These are phyloP conservation scores for Eucalyptus shirleyi DNA, from an alignment of 345 rosid genomes.

Conservation along the genomic window DNA sequence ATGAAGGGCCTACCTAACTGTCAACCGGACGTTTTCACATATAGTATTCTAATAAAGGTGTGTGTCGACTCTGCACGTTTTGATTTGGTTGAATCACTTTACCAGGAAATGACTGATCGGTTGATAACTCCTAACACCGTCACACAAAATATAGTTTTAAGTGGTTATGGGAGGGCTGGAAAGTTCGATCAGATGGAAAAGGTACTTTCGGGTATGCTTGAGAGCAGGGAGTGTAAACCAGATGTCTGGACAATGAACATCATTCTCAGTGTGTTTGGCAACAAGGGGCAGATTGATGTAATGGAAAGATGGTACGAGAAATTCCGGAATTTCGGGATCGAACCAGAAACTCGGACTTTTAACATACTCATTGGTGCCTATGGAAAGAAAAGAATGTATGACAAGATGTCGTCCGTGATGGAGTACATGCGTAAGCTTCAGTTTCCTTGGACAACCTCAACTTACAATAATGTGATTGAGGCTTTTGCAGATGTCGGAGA, in stretches of 20 bases:
- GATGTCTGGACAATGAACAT: conserved; percentile 95
- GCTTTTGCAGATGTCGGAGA: conserved; percentile 89
- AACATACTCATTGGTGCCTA: conserved; percentile 84
- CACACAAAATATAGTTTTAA: conserved; percentile 77
- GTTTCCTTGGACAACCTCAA: conserved; percentile 85
- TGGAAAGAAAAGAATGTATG: conserved; percentile 81
- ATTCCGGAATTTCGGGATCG: conserved; percentile 64
- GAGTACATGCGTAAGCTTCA: conserved; percentile 87
- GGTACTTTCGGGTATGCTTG: conserved; percentile 65
- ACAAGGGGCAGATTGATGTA: conserved; percentile 66
- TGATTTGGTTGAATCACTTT: conserved; percentile 49
- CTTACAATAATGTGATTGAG: conserved; percentile 84
- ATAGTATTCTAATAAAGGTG: conserved; percentile 63
- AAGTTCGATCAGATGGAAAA: conserved; percentile 81
- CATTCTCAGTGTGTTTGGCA: conserved; percentile 73
- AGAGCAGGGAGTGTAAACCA: conserved; percentile 48
- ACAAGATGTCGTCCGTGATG: conserved; percentile 94
- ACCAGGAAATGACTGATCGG: conserved; percentile 64
- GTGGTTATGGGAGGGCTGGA: conserved; percentile 74
- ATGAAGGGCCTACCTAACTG: conserved; percentile 69
- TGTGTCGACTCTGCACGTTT: conserved; percentile 53
- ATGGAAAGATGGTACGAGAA: conserved; percentile 97
- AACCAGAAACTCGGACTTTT: conserved; percentile 80
- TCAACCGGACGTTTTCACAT: conserved; percentile 78
- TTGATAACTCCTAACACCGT: conserved; percentile 65